Base-by-base conservation (phyloP, 2,329 filamentous ascomycete genomes). In the Elsinoe fawcettii region DNA sequence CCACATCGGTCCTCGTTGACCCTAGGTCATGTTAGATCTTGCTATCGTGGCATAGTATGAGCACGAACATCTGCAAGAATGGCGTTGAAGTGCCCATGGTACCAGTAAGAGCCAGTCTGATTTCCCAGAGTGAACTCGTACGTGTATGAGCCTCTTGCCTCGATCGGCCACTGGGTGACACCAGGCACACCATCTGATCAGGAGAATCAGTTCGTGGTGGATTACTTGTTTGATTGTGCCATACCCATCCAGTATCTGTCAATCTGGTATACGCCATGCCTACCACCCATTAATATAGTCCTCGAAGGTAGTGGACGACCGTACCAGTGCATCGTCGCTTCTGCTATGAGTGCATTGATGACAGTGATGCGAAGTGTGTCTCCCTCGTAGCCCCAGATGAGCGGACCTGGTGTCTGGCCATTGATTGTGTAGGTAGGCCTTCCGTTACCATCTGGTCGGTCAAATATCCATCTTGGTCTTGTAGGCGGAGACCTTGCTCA, bases 361-460 rank as follows among this genome's bases (percentile, higher is more conserved):
- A 77, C 73, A 2, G 64, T 64, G 12, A 77, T 69, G 2, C 71
- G 65, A 37, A 78, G 62, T 18, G 69, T 70, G 61, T 78, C 76
- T 8, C 75, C 75, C 1, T 66, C 67, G 59, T 73, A 72, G 6
- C 72, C 75, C 63, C 77, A 74, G 54, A 77, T 70, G 51, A 75
- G 60, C 11, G 75, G 75, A 0, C 75, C 74, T 0, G 75, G 74
- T 1, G 69, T 73, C 61, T 74, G 73, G 7, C 70, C 70, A 62
- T 74, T 75, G 49, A 72, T 66, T 3, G 59, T 60, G 20, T 58
- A 53, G 16, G 59, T 56, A 6, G 57, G 51, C 27, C 60, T 49
- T 7, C 49, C 39, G 22, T 59, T 55, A 3, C 61, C 61, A 51
- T 61, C 61, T 62, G 16, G 16, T 5, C n/a, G n/a, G n/a, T n/a